Conservation (phyloP, 805 yeast genomes). For the Candida schatavii region DNA sequence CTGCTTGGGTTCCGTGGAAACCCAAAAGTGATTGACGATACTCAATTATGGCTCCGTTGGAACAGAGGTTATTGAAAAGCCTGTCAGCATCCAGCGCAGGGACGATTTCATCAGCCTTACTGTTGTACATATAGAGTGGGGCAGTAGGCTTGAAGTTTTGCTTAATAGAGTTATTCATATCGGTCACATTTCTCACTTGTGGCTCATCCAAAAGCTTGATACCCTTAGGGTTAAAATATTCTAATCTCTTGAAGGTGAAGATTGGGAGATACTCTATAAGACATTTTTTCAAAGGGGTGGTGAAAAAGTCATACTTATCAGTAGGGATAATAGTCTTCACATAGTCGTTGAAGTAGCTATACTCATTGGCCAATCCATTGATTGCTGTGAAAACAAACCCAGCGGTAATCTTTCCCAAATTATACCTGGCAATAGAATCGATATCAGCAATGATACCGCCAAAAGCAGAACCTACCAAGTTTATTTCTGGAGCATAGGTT, state of each 20-base stretch:
- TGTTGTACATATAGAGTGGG: slow-evolving; percentile 14
- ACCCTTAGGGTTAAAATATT: slow-evolving; percentile 1
- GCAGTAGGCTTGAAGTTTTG: slow-evolving; percentile 9
- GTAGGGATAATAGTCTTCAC: slow-evolving; percentile 4
- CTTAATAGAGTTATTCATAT: neutral
- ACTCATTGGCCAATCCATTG: slow-evolving; percentile 19
- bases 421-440: slow-evolving; percentile 14
- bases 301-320: neutral
- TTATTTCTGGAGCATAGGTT: slow-evolving; percentile 24
- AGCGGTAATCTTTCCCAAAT: slow-evolving; percentile 18
- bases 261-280: slow-evolving; percentile 1
- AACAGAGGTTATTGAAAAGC: neutral
- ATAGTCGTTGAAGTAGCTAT: slow-evolving; percentile 16
- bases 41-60: neutral
- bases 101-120: slow-evolving; percentile 11
- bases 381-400: slow-evolving; percentile 22
- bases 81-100: slow-evolving; percentile 8
- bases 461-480: slow-evolving; percentile 23
- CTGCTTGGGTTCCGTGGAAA: slow-evolving; percentile 21
- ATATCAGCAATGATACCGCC: slow-evolving; percentile 26
- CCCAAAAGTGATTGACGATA: slow-evolving; percentile 6
- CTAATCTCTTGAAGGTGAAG: slow-evolving; percentile 1
- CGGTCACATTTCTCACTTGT: slow-evolving; percentile 2
- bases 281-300: slow-evolving; percentile 4
- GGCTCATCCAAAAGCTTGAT: neutral